Evolutionary conservation across 805 yeast species (phyloP), one percentile per base, ranked within the genome.

Genomic region (Zygosaccharomyces rouxii): DNA sequence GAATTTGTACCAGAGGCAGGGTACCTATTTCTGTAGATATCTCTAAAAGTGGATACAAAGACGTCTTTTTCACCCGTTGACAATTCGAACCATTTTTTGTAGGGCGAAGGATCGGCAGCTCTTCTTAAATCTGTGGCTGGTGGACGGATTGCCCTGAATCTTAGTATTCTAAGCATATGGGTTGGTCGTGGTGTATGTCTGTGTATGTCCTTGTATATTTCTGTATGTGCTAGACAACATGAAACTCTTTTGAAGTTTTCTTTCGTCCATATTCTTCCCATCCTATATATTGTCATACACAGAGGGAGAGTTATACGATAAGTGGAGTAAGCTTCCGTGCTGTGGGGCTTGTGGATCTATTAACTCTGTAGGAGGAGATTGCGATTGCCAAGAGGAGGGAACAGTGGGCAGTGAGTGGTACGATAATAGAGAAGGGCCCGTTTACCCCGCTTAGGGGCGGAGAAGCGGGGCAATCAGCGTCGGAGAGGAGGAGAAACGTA

Each of bases 1-100:
- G 57, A 56, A 48, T 62, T 65, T 6, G 68, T 63, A 42, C 55
- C 60, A 4, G 67, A 63, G 3, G 60, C 58, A 14, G 69, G 69
- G 46, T 62, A 64, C 29, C 58, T 59, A 9, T 26, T 44, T 33
- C 54, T 58, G 48, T 62, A 61, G 45, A 53, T 60, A 11, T 52
- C 50, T 9, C 60, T 60, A 55, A 64, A 65, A 3, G 49, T 50
- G 21, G 50, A 50, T 1, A 61, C 59, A 30, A 65, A 65, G 5
- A 42, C 16, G 41, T 59, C 66, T 44, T 58, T 62, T 44, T 65
- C 66, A 3, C 26, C 35, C 14, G 51, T 30, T 16, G 52, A 43
- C 46, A 65, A 48, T 35, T 59, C 60, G 19, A 52, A 38, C 69
- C 69, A 65, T 33, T 44, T 54, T 50, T 58, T 63, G 51, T 47